Base-by-base conservation (phyloP, 2,329 filamentous ascomycete genomes). In the Trichophaea hybrida region DNA sequence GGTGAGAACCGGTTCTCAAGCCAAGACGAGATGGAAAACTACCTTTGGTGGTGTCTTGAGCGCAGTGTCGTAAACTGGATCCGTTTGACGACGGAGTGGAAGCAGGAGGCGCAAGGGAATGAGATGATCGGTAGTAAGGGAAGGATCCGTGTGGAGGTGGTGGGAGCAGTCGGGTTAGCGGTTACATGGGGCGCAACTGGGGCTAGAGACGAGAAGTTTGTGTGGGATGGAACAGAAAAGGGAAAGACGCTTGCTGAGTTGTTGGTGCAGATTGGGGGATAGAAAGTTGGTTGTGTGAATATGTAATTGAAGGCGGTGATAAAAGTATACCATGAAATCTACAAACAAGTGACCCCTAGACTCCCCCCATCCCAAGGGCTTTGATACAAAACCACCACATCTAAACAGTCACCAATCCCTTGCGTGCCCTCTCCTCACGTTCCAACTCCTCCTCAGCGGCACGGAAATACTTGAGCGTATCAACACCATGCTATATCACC, bases 401-500 rank as follows among this genome's bases (percentile, higher is more conserved):
- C n/a, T 46, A 46, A 46, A 6, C 5, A 17, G 13, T 46, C 24
- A 5, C n/a, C 40, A 46, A 46, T 68, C 61, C 75, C 76, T 53
- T 32, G 12, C 37, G 34, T 13, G 53, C 37, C n/a, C 38, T 32
- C 34, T 13, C 53, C 77, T 94, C 89, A 43, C 83, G 84, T 75
- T 94, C 93, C 69, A 98, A 75, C 74, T 98, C 93, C 72, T 84
- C 79, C 78, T 98, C 93, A 6, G 93, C 93, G 73, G 94, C 88
- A 72, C 85, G 84, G 75, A 94, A 98, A 77, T 98, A 98, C 77
- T 98, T 98, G 66, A 91, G 89, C 35, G 93, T 98, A 73, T 98
- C 93, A 61, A 98, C 87, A 68, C 93, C 93, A 73, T 98, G 93
- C 80, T 94, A 77, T 65, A 61, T 46, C 5, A 56, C 12, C 1